These are phyloP conservation scores for Crinitomyces ghanaensis DNA, from an alignment of 805 yeast species.

Conservation along the genomic window DNA sequence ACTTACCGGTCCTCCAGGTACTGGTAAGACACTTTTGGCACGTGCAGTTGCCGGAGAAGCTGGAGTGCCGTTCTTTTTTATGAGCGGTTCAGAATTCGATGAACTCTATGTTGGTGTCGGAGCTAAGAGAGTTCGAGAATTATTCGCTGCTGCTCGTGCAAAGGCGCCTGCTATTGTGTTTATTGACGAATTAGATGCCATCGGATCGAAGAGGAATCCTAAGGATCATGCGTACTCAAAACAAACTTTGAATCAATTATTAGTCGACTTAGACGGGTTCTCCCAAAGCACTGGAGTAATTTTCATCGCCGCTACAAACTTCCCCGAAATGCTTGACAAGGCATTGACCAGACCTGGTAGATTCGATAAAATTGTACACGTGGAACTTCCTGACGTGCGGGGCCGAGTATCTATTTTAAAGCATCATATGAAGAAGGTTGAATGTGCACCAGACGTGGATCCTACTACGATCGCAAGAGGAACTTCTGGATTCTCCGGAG, in stretches of 20 bases:
- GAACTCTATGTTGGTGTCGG: slow-evolving; percentile 98
- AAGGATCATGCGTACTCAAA: slow-evolving; percentile 97
- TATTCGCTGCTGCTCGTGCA: slow-evolving; percentile 85
- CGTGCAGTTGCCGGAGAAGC: slow-evolving; percentile 99
- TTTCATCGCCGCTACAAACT: slow-evolving; percentile 96
- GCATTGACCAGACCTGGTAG: slow-evolving; percentile 98
- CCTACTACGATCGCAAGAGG: slow-evolving; percentile 89
- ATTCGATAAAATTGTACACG: slow-evolving; percentile 90
- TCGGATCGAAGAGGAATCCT: slow-evolving; percentile 96
- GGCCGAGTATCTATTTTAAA: slow-evolving; percentile 89
- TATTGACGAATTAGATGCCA: slow-evolving; percentile 96
- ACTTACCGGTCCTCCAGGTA: slow-evolving; percentile 97
- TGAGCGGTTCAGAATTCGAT: slow-evolving; percentile 98
- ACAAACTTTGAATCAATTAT: slow-evolving; percentile 89
- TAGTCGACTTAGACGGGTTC: slow-evolving; percentile 89
- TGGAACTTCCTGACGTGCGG: slow-evolving; percentile 94
- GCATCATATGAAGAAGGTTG: slow-evolving; percentile 87
- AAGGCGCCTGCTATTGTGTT: slow-evolving; percentile 95
- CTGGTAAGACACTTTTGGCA: slow-evolving; percentile 93
- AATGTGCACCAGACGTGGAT: slow-evolving; percentile 74
- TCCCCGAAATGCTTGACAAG: slow-evolving; percentile 93
- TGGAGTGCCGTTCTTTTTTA: slow-evolving; percentile 95
- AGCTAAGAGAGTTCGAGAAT: slow-evolving; percentile 92
- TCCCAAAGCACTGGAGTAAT: slow-evolving; percentile 88
- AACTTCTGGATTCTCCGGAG: slow-evolving; percentile 98